phyloP scores from a whole-genome alignment of 768 basidiomycete species.

The Heimioporus sp. region DNA sequence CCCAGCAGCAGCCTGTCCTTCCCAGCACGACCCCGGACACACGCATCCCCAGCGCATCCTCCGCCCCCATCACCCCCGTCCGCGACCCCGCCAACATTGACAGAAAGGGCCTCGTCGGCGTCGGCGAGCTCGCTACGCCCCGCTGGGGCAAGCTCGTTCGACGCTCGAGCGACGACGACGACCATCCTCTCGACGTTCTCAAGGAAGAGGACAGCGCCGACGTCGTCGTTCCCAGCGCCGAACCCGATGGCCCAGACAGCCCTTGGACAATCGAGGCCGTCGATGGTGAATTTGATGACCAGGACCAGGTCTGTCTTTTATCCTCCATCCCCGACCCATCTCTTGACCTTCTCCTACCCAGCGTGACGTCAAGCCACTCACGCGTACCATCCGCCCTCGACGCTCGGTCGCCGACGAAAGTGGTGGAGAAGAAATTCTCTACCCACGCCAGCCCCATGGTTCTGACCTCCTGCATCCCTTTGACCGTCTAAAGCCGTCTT shows the following conservation, averaged over 20 bases:
- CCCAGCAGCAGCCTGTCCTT: conserved; percentile 40
- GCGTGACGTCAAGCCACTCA: conserved; percentile 43
- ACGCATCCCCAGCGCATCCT: conserved; percentile 46
- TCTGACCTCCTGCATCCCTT: conserved; percentile 31
- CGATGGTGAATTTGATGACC: conserved; percentile 74
- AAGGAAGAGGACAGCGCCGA: conserved; percentile 33
- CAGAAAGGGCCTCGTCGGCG: conserved; percentile 83
- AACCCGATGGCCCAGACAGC: conserved; percentile 65
- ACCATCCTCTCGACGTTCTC: conserved; percentile 30
- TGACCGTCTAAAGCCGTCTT: conserved; percentile 30
- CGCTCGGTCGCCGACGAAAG: conserved; percentile 80
- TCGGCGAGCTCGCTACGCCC: conserved; percentile 96
- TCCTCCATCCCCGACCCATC: background rate
- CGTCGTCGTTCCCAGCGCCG: conserved; percentile 30
- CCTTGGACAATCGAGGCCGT: conserved; percentile 89
- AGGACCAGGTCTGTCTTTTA: conserved; percentile 53
- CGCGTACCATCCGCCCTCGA: conserved; percentile 52
- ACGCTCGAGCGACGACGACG: conserved; percentile 42
- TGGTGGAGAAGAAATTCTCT: conserved; percentile 87
- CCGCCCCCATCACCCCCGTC: conserved; percentile 68
- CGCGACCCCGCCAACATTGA: conserved; percentile 81
- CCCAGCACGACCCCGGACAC: conserved; percentile 64
- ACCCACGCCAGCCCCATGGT: conserved; percentile 60
- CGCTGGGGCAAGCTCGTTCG: conserved; percentile 71
- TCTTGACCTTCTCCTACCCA: conserved; percentile 21